A percentile compares a stretch with the other conserved stretches of the same genome.
These are phyloP conservation scores for Castanospermum australe DNA, from an alignment of 306 rosid genomes.

Conservation along the genomic window DNA sequence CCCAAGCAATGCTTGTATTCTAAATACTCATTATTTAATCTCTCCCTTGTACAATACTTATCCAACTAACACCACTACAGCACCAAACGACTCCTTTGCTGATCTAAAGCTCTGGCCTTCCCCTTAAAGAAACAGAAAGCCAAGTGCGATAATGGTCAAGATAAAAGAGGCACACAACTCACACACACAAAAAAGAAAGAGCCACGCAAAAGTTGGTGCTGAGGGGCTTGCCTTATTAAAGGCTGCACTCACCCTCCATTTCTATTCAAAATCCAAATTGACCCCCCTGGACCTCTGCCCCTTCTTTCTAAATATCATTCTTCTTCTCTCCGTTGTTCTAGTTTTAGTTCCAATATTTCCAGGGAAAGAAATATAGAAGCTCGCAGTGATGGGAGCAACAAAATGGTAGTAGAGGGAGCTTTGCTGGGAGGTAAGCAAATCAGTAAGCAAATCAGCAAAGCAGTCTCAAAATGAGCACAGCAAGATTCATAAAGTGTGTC, in stretches of 20 bases:
- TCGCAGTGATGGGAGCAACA: slow-evolving; percentile 35
- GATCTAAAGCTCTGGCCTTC: slow-evolving; percentile 62
- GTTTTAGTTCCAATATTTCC: slow-evolving; percentile 19
- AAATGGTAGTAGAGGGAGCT: slow-evolving; percentile 17
- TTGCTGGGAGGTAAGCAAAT: slow-evolving; percentile 21
- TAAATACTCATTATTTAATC: slow-evolving; percentile 59
- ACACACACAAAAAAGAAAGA: no score
- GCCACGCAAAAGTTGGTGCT: slow-evolving; percentile 60
- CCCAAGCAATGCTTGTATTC: slow-evolving; percentile 44
- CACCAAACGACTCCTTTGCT: slow-evolving; percentile 65
- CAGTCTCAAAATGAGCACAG: slow-evolving; percentile 66
- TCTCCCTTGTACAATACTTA: slow-evolving; percentile 85
- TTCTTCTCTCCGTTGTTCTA: slow-evolving; percentile 4
- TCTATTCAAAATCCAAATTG: slow-evolving; percentile 43
- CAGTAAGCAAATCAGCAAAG: not conserved
- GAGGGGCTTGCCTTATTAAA: slow-evolving; percentile 53
- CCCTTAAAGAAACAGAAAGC: slow-evolving; percentile 94
- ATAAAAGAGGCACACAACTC: slow-evolving; percentile 44
- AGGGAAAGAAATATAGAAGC: not conserved
- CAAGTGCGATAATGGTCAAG: slow-evolving; percentile 53
- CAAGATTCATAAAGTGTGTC: slow-evolving; percentile 91
- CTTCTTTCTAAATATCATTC: slow-evolving; percentile 12
- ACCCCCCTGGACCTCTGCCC: slow-evolving; percentile 16
- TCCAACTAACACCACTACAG: slow-evolving; percentile 86
- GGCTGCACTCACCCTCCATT: slow-evolving; percentile 44